phyloP scores from a whole-genome alignment of 2,329 filamentous ascomycete species.

The Shiraia sp. region DNA sequence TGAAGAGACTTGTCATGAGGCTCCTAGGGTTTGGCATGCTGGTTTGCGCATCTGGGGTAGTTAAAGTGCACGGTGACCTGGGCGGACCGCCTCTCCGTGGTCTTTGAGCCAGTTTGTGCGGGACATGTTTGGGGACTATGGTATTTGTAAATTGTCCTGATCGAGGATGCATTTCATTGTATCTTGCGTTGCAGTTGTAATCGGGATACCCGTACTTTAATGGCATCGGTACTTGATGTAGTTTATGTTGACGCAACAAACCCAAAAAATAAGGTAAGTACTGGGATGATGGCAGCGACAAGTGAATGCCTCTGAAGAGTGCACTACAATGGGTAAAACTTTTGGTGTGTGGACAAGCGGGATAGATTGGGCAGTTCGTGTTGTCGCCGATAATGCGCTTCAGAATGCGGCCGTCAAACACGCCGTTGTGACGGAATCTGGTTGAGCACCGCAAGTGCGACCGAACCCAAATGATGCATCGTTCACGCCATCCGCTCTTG shows the following conservation, averaged over 20 bases:
- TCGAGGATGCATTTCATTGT: too few relatives aligned
- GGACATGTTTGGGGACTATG: too few relatives aligned
- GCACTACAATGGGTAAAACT: neutral
- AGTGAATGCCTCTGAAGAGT: neutral
- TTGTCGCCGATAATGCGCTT: too few relatives aligned
- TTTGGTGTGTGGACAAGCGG: conserved; percentile 2
- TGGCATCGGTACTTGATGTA: too few relatives aligned
- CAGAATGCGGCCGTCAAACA: conserved; percentile 10
- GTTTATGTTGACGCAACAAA: too few relatives aligned
- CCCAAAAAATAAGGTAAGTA: too few relatives aligned
- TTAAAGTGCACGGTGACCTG: conserved; percentile 12
- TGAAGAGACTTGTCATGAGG: conserved; percentile 10
- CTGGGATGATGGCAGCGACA: neutral
- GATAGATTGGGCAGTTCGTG: neutral
- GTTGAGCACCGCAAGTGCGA: conserved; percentile 5
- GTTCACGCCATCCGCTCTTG: too few relatives aligned
- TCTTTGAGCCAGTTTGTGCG: too few relatives aligned
- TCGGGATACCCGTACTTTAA: too few relatives aligned
- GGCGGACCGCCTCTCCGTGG: conserved; percentile 19
- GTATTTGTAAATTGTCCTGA: too few relatives aligned
- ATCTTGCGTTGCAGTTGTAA: too few relatives aligned
- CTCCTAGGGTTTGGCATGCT: conserved; percentile 7
- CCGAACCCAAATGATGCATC: neutral
- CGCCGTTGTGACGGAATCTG: conserved; percentile 5
- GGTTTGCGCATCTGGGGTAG: conserved; percentile 15